phyloP scores from a whole-genome alignment of 441 rosid genomes.

The Jatropha podagrica region DNA sequence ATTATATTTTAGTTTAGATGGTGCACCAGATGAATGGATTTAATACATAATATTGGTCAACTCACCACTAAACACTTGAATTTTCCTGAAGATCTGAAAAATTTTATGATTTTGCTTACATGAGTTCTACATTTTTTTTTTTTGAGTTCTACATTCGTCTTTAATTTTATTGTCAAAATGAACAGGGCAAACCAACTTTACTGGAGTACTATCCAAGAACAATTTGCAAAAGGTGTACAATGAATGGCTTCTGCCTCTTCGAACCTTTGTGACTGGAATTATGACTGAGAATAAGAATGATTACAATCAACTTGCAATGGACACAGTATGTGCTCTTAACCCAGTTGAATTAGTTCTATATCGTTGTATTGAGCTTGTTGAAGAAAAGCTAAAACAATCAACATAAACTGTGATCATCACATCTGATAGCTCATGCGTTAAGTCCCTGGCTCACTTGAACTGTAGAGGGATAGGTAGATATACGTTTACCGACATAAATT shows the following conservation, averaged over 20 bases:
- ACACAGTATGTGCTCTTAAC: constrained; percentile 46
- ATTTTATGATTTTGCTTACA: background rate
- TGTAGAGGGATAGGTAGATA: background rate
- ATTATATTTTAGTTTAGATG: background rate
- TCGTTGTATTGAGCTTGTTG: constrained; percentile 90
- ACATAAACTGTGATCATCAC: background rate
- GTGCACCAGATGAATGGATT: background rate
- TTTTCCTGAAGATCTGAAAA: background rate
- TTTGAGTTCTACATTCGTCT: background rate
- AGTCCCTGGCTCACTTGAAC: background rate
- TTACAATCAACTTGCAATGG: constrained; percentile 34
- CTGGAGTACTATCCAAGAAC: constrained; percentile 49
- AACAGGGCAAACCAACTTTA: constrained; percentile 52
- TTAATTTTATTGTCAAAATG: constrained; percentile 8
- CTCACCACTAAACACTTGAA: background rate
- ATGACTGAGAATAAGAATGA: constrained; percentile 48
- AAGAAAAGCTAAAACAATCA: constrained; percentile 50
- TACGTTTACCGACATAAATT: background rate
- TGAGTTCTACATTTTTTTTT: background rate
- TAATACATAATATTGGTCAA: background rate
- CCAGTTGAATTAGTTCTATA: constrained; percentile 69
- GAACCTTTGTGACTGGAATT: constrained; percentile 51
- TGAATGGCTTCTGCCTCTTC: constrained; percentile 89
- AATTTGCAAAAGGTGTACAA: constrained; percentile 57
- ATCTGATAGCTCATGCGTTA: background rate